Conservation (phyloP, 2,329 filamentous ascomycete genomes). For the Aurifilum marmelostoma region DNA sequence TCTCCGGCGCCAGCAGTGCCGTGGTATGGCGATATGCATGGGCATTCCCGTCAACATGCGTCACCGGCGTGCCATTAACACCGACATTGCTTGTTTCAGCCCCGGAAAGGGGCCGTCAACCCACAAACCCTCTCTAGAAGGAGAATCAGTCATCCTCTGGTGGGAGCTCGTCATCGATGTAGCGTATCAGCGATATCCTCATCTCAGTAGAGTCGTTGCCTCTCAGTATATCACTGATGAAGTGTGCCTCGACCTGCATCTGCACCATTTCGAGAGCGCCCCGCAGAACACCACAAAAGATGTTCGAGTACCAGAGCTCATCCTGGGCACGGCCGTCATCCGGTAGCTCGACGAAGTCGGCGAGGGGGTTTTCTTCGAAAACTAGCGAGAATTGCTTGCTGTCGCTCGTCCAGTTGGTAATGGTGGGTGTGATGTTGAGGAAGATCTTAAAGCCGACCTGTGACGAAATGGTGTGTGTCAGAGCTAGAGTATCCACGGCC, state of each 20-base stretch:
- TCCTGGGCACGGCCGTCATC: conserved; percentile 95
- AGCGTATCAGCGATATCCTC: conserved; percentile 86
- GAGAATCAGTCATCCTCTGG: conserved; percentile 83
- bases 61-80: not conserved
- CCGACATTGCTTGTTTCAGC: not conserved
- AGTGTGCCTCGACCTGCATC: conserved; percentile 98
- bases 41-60: not conserved
- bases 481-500: not conserved
- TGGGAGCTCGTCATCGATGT: conserved; percentile 97
- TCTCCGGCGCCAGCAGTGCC: not conserved
- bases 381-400: conserved; percentile 95
- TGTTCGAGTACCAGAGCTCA: conserved; percentile 98
- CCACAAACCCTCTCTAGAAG: conserved; percentile 26
- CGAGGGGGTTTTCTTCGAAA: conserved; percentile 95
- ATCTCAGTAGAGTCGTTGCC: conserved; percentile 98
- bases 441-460: conserved; percentile 99
- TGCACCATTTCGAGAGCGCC: conserved; percentile 98
- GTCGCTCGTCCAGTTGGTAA: conserved; percentile 95
- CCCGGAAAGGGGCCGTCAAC: not conserved
- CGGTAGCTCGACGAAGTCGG: conserved; percentile 95
- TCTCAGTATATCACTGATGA: conserved; percentile 88
- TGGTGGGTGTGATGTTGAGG: conserved; percentile 89
- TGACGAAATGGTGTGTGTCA: not conserved
- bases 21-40: not conserved
- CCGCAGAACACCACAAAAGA: conserved; percentile 88